Conservation (phyloP, 352 stramenopile genomes). For the Globisporangium nunn region DNA sequence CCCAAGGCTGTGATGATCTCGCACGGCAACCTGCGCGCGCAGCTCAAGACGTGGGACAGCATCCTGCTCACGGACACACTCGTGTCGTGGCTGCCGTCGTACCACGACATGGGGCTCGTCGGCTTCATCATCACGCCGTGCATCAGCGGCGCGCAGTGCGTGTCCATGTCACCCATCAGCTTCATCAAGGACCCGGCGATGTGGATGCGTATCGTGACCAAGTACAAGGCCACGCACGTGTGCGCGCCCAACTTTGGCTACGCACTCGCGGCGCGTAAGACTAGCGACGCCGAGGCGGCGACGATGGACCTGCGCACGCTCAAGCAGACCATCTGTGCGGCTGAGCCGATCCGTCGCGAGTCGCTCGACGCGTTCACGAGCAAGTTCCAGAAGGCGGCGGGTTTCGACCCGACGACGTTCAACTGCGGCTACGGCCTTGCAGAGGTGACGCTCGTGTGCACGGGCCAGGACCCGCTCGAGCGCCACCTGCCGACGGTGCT, state of each 20-base stretch:
- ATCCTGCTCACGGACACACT: slow-evolving; percentile 55
- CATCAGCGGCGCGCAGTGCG: slow-evolving; percentile 46
- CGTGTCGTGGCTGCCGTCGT: slow-evolving; percentile 74
- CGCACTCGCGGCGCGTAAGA: slow-evolving; percentile 66
- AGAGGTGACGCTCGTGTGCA: slow-evolving; percentile 78
- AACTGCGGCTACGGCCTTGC: slow-evolving; percentile 79
- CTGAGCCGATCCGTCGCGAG: slow-evolving; percentile 73
- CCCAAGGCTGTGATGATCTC: slow-evolving; percentile 84
- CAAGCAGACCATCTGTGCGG: slow-evolving; percentile 74
- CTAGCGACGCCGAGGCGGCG: slow-evolving; percentile 47
- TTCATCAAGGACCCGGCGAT: slow-evolving; percentile 83
- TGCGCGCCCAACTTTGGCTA: slow-evolving; percentile 82
- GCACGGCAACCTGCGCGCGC: slow-evolving; percentile 62
- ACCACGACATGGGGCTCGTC: slow-evolving; percentile 82
- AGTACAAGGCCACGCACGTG: slow-evolving; percentile 75
- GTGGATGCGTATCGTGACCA: slow-evolving; percentile 69
- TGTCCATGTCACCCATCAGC: slow-evolving; percentile 79
- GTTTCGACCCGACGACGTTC: slow-evolving; percentile 68
- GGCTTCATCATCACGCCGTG: slow-evolving; percentile 75
- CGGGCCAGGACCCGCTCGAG: slow-evolving; percentile 47
- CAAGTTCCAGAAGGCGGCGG: slow-evolving; percentile 43
- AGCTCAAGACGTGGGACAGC: slow-evolving; percentile 73
- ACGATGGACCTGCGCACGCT: slow-evolving; percentile 55
- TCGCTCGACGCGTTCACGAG: slow-evolving; percentile 66
- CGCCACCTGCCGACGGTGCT: slow-evolving; percentile 56